Conservation (phyloP, 257 asterid genomes). For the Jaltomata sinuosa region DNA sequence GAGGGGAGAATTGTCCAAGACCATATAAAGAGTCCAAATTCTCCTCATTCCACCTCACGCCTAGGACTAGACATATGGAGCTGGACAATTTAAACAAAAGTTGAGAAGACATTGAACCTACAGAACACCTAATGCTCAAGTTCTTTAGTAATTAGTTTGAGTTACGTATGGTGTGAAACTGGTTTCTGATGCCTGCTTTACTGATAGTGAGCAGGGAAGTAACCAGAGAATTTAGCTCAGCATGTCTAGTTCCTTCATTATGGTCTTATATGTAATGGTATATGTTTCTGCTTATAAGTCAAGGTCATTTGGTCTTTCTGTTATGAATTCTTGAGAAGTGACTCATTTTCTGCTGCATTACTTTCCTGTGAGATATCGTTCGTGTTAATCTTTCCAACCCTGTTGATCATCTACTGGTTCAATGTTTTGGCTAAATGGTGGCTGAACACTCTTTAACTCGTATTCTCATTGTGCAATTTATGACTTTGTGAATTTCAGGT, state of each 20-base stretch:
- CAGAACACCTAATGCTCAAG: background rate
- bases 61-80: too few relatives aligned
- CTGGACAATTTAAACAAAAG: too few relatives aligned
- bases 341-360: background rate
- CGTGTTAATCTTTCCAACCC: background rate
- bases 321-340: background rate
- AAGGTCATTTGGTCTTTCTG: background rate
- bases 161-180: background rate
- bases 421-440: background rate
- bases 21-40: too few relatives aligned
- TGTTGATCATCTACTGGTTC: background rate
- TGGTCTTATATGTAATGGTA: background rate
- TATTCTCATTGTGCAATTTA: background rate
- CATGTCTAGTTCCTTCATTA: background rate
- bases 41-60: too few relatives aligned
- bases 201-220: background rate
- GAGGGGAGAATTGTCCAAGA: too few relatives aligned
- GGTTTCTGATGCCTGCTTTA: background rate
- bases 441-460: background rate
- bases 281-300: background rate
- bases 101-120: background rate
- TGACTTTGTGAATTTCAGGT: slow-evolving; percentile 34
- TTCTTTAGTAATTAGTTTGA: background rate
- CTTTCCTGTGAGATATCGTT: background rate
- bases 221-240: background rate